Evolutionary conservation across 2,329 filamentous ascomycete species (phyloP), one percentile per base, ranked within the genome.

Genomic region (Botrytis fragariae): DNA sequence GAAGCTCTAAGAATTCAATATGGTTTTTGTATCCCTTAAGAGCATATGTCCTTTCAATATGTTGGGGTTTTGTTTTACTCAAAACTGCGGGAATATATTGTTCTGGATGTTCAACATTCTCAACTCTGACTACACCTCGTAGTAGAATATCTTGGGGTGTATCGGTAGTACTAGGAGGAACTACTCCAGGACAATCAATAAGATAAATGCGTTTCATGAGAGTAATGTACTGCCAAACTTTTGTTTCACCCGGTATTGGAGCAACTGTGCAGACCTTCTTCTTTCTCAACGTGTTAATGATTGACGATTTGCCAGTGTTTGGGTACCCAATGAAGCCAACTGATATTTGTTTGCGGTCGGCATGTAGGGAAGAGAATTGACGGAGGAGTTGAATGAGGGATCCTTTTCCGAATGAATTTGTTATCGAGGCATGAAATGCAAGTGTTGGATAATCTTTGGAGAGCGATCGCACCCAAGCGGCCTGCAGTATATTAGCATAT

Each of bases 171-270:
- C 93, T 96, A 0, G 96, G 95, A 6, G 96, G 96, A 0, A 98
- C 96, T 59, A 99, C 94, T 82, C 96, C 96, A 57, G 96, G 96
- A 80, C 95, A 98, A 80, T 99, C 96, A 78, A 99, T 98, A 72
- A 99, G 88, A 83, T 95, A 95, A 70, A 97, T 97, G 71, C 94
- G 88, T 84, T 95, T 97, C 93, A 97, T 97, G 74, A 98, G 84
- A 4, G 94, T 97, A 77, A 98, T 94, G 80, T 98, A 98, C 82
- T 98, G 95, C 95, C 96, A 98, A 44, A 98, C 93, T 84, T 98
- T 98, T 48, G 95, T 98, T 85, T 98, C 95, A 22, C 95, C 96
- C 10, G 96, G 95, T 75, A 98, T 97, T 9, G 95, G 96, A 10
- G 96, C 96, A 5, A 97, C 94, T 25, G 88, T 96, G 84, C 95